Evolutionary conservation across 352 stramenopile genomes (phyloP).

Genomic region (Stramenopiles sp.): DNA sequence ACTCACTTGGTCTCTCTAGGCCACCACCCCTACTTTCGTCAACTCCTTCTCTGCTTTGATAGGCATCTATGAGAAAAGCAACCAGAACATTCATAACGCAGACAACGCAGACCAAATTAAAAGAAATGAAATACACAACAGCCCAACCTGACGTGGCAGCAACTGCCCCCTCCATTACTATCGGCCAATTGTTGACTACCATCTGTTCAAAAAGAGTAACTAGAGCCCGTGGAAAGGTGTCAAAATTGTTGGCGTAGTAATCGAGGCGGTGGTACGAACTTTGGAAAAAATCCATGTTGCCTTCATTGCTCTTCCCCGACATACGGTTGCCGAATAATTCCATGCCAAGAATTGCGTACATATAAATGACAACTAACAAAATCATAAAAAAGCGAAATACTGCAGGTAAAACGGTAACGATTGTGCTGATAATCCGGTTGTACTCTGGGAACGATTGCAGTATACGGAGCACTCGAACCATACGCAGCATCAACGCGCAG

Average conservation of each 20-base stretch:
- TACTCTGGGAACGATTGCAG: no score
- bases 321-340: slow-evolving; percentile 41
- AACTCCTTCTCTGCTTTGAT: no score
- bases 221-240: slow-evolving; percentile 37
- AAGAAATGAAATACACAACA: slow-evolving; percentile 44
- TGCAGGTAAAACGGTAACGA: no score
- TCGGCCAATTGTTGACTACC: slow-evolving; percentile 52
- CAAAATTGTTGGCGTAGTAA: slow-evolving; percentile 52
- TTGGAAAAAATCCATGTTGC: slow-evolving; percentile 24
- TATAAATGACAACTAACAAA: slow-evolving; percentile 28
- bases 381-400: slow-evolving; percentile 19
- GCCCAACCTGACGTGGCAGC: slow-evolving; percentile 34
- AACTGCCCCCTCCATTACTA: slow-evolving; percentile 40
- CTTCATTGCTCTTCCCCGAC: slow-evolving; percentile 22
- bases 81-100: slow-evolving; percentile 47
- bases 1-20: no score
- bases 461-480: no score
- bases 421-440: no score
- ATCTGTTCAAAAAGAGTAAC: slow-evolving; percentile 45
- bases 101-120: slow-evolving; percentile 42
- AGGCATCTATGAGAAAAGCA: slow-evolving; percentile 31
- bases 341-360: slow-evolving; percentile 38
- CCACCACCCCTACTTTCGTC: no score
- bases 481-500: no score
- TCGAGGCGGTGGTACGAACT: slow-evolving; percentile 32